A percentile compares a stretch with the other conserved stretches of the same genome.
Conservation (phyloP, 2,329 filamentous ascomycete species). For the Zymoseptoria brevis region DNA sequence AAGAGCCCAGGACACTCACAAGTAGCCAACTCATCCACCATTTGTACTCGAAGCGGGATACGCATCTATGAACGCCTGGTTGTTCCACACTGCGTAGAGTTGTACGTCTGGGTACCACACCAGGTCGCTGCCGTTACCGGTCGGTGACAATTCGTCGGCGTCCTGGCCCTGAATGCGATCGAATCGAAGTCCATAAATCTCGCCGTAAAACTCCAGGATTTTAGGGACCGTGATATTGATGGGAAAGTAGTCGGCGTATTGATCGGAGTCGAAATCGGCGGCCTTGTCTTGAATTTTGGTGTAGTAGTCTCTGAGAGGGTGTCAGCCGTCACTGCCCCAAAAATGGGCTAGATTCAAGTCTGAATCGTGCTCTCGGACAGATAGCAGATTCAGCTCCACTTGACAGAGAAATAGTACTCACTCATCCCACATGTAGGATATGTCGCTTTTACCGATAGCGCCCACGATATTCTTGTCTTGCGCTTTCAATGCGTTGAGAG, state of each 20-base stretch:
- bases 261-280: not conserved
- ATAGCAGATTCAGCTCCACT: no score
- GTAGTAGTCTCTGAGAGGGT: not conserved
- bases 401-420: not conserved
- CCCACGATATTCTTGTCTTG: not conserved
- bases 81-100: not conserved
- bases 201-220: conserved; percentile 8
- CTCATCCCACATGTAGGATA: not conserved
- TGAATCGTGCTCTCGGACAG: no score
- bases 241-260: conserved; percentile 10
- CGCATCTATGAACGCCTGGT: not conserved
- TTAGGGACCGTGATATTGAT: not conserved
- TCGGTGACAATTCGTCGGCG: conserved; percentile 46
- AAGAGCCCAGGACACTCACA: no score
- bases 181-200: conserved; percentile 8
- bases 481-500: not conserved
- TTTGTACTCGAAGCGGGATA: not conserved
- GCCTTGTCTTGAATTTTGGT: not conserved
- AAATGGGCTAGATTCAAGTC: no score
- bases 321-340: not conserved
- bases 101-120: conserved; percentile 6
- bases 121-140: conserved; percentile 10
- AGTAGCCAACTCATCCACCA: not conserved
- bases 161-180: conserved; percentile 47
- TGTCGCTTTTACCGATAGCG: not conserved